Base-by-base conservation (phyloP, 305 asterid species). In the Fraxinus latifolia region DNA sequence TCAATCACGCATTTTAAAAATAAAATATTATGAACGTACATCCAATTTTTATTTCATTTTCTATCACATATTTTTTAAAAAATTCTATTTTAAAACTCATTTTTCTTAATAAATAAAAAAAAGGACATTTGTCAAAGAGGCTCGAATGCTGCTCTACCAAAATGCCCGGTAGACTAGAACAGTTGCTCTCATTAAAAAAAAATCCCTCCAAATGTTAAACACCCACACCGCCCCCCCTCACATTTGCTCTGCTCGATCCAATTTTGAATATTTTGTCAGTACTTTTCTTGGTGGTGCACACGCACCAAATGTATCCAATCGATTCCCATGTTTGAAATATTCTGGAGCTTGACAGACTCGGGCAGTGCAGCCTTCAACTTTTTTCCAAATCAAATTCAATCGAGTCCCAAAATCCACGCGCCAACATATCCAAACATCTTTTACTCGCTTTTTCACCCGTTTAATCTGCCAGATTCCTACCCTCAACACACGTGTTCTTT, bases 351-450 rank as follows among this genome's bases (percentile, higher is more conserved):
- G 77, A 5, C 88, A 85, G 90, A 79, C 91, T 90, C 79, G 93
- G 92, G 93, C 93, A 90, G 93, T 88, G 93, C 91, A 83, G 60
- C 72, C 19, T 36, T 81, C 53, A 79, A 76, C 81, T 71, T 44
- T 87, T 84, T 79, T 87, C 77, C 77, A 77, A 79, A 83, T 76
- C 72, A 32, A 33, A 84, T 44, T 50, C 37, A 67, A 11, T 67
- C 0, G 12, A 27, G 74, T 3, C 74, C 17, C 19, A 11, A 67
- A 67, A 67, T 29, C 74, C 74, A 67, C 74, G 32, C 74, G 74
- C 74, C 37, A 27, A 3, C 14, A 11, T 29, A 25, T 14, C 1
- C 19, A 25, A 12, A 9, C 3, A 0, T 4, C 4, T 25, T 67
- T 5, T 12, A 67, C 74, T 67, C 74, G 14, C 74, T 33, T 67